A percentile compares a stretch with the other conserved stretches of the same genome.
These are phyloP conservation scores for Neurospora sublineolata DNA, from an alignment of 495 filamentous ascomycete species.

Conservation along the genomic window DNA sequence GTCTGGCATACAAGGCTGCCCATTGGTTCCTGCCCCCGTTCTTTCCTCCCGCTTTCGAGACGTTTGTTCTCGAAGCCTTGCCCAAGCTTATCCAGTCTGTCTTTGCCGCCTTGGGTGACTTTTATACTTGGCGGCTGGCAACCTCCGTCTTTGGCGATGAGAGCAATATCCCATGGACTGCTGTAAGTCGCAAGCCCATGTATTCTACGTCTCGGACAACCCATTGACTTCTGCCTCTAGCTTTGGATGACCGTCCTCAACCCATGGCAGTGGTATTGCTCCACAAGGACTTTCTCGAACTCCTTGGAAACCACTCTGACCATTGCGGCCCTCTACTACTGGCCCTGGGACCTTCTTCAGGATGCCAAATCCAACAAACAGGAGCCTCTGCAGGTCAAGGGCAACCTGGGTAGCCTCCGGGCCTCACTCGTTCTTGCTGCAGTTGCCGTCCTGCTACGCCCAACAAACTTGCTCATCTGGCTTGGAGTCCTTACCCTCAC, in stretches of 20 bases:
- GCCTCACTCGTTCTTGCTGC: conserved; percentile 65
- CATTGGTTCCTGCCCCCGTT: conserved; percentile 39
- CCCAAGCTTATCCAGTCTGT: conserved; percentile 69
- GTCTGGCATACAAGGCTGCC: conserved; percentile 56
- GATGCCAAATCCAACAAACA: conserved; percentile 21
- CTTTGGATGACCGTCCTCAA: conserved; percentile 63
- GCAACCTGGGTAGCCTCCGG: conserved; percentile 43
- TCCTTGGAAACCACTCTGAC: conserved; percentile 84
- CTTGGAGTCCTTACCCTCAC: conserved; percentile 37
- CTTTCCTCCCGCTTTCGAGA: conserved; percentile 30
- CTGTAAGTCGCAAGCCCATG: conserved; percentile 38
- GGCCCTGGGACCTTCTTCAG: conserved; percentile 64
- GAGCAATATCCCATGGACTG: conserved; percentile 53
- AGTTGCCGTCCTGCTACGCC: conserved; percentile 74
- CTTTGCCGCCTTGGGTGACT: conserved; percentile 71
- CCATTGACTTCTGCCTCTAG: conserved; percentile 21
- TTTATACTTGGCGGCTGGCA: conserved; percentile 79
- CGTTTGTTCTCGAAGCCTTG: conserved; percentile 53
- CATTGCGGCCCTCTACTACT: conserved; percentile 62
- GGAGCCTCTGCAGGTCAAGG: conserved; percentile 9
- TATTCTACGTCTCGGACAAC: neutral
- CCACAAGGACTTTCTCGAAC: conserved; percentile 87
- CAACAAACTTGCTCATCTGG: conserved; percentile 88
- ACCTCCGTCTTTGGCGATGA: conserved; percentile 56
- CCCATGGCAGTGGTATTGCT: conserved; percentile 96